These are phyloP conservation scores for Hyaloscypha variabilis DNA, from an alignment of 495 filamentous ascomycete genomes.

Conservation along the genomic window DNA sequence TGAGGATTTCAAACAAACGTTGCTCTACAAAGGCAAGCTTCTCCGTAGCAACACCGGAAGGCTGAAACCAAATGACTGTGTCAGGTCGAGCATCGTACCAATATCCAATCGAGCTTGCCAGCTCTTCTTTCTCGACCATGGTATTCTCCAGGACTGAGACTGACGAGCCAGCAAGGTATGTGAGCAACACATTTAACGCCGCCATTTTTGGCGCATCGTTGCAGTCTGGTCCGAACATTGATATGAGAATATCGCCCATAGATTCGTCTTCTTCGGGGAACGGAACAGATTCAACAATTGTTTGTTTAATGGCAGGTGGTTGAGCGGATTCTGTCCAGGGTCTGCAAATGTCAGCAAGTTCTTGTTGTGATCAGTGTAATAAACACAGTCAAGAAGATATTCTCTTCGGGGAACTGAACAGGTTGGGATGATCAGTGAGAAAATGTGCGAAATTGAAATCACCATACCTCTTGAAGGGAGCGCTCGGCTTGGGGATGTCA, in stretches of 20 bases:
- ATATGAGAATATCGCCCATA: conserved; percentile 80
- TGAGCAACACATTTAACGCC: conserved; percentile 75
- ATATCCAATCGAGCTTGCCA: conserved; percentile 81
- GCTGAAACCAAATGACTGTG: conserved; percentile 77
- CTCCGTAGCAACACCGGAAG: conserved; percentile 84
- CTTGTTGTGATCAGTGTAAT: no score
- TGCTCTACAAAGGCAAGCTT: conserved; percentile 82
- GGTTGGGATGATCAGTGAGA: no score
- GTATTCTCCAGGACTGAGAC: conserved; percentile 89
- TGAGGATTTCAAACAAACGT: conserved; percentile 80
- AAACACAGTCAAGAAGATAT: no score
- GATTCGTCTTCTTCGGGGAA: conserved; percentile 98
- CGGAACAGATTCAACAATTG: conserved; percentile 73
- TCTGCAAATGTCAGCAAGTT: conserved; percentile 36
- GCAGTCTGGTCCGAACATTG: conserved; percentile 82
- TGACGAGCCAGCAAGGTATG: conserved; percentile 89
- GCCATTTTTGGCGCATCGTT: conserved; percentile 62
- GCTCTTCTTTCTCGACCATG: conserved; percentile 90
- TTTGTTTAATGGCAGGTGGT: conserved; percentile 68
- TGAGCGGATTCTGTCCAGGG: conserved; percentile 90
- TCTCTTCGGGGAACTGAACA: no score
- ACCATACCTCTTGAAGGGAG: conserved; percentile 71
- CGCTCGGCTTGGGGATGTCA: conserved; percentile 71
- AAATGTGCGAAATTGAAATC: no score
- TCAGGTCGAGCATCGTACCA: conserved; percentile 77